Percentiles rank a stretch among this genome's conserved stretches.
These are phyloP conservation scores for Phytophthora pistaciae DNA, from an alignment of 352 stramenopile genomes.

Conservation along the genomic window DNA sequence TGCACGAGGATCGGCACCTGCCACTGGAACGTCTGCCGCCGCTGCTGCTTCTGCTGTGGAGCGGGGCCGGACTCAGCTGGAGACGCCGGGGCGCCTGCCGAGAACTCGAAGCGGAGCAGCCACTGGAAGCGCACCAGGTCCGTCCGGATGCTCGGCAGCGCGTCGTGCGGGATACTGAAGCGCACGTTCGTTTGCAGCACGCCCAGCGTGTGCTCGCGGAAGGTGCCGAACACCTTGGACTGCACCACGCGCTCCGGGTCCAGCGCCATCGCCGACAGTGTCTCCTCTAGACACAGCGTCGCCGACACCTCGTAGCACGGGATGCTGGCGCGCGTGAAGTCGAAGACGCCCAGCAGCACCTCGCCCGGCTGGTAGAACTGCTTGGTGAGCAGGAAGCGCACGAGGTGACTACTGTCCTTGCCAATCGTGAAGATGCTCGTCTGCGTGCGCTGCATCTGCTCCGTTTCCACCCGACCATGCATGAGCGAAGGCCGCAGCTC, in stretches of 20 bases:
- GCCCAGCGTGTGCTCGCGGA: slow-evolving; percentile 54
- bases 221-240: slow-evolving; percentile 56
- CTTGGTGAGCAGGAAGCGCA: slow-evolving; percentile 68
- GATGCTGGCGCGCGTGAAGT: slow-evolving; percentile 67
- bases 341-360: slow-evolving; percentile 61
- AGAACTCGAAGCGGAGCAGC: slow-evolving; percentile 74
- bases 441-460: slow-evolving; percentile 59
- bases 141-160: slow-evolving; percentile 62
- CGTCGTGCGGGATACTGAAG: slow-evolving; percentile 65
- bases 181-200: slow-evolving; percentile 65
- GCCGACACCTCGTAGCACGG: slow-evolving; percentile 59
- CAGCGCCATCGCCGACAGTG: slow-evolving; percentile 57
- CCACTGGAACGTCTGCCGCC: slow-evolving; percentile 61
- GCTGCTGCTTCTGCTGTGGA: not conserved
- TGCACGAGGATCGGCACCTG: slow-evolving; percentile 64
- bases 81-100: slow-evolving; percentile 23
- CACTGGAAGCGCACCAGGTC: slow-evolving; percentile 74
- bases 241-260: slow-evolving; percentile 64
- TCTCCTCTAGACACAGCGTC: slow-evolving; percentile 62
- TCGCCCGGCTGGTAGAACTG: slow-evolving; percentile 76
- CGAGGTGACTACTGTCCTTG: slow-evolving; percentile 67
- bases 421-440: slow-evolving; percentile 81
- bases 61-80: not conserved
- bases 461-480: slow-evolving; percentile 74
- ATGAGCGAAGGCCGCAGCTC: slow-evolving; percentile 71